Evolutionary conservation across 106 monocot genomes (phyloP), one percentile per base, ranked within the genome.

Genomic region (Apostasia ramifera): DNA sequence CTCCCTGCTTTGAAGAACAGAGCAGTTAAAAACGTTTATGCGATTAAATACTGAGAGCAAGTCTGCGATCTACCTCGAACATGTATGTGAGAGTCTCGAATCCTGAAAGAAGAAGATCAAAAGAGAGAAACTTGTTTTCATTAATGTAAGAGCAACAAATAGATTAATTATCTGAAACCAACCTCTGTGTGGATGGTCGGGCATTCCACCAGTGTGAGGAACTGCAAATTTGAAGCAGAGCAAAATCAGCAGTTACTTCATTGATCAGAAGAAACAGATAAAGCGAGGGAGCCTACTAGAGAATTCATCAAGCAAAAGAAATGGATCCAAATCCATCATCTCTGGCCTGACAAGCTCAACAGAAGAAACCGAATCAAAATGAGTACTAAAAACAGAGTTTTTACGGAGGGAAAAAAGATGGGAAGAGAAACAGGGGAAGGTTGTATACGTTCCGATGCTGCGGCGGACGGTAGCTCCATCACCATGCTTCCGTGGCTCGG

Each of bases 121-220:
- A 26, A 13, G 45, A 67, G 4, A 67, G 40, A 45, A 40, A n/a
- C 43, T 63, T 58, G 13, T 72, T 40, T 47, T 5, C 7, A 50
- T 44, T 13, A 49, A 43, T 2, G 13, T 47, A 69, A 9, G 1
- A 3, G 39, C 37, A 40, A 39, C 40, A 37, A 39, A 6, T 39
- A 59, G 59, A 6, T 13, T 9, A 5, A 0, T 2, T 59, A 39
- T 59, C 40, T 0, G 1, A 26, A 6, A 14, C 59, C 40, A 37
- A 91, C 92, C 94, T 94, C 94, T 77, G 58, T 94, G 94, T 40
- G 90, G 94, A 70, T 94, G 94, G 74, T 90, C 87, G 67, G 90
- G 94, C 72, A 94, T 90, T 68, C 94, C 90, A 71, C 87, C 87
- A 52, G 94, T 87, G 81, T 87, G 58, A 40, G 94, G 14, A 59